These are phyloP conservation scores for Ceratobasidium sp. DNA, from an alignment of 1,284 basidiomycete genomes.

Conservation along the genomic window DNA sequence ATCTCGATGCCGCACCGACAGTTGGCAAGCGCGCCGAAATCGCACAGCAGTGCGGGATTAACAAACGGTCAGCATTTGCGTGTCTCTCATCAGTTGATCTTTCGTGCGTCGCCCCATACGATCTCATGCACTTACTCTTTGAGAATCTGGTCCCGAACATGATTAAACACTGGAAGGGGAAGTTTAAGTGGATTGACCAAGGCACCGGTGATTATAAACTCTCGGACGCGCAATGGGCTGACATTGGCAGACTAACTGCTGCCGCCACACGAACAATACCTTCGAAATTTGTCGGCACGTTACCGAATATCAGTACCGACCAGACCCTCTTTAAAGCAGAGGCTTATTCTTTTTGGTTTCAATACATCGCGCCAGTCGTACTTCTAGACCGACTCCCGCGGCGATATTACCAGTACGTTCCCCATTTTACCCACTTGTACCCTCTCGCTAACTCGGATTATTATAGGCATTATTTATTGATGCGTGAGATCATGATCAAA, in stretches of 20 bases:
- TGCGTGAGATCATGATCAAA: slow-evolving; percentile 24
- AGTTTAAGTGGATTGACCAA: slow-evolving; percentile 35
- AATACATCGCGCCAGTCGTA: slow-evolving; percentile 25
- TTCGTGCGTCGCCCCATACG: slow-evolving; percentile 46
- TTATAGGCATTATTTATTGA: slow-evolving; percentile 5
- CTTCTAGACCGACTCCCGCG: slow-evolving; percentile 3
- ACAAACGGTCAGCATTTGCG: slow-evolving; percentile 16
- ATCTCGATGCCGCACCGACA: neutral
- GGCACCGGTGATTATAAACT: neutral
- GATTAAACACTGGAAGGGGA: slow-evolving; percentile 16
- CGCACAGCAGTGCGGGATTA: slow-evolving; percentile 29
- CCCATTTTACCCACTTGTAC: neutral
- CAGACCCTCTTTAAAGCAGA: neutral
- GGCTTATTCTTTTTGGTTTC: slow-evolving; percentile 13
- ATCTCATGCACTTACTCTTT: slow-evolving; percentile 49
- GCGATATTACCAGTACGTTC: slow-evolving; percentile 9
- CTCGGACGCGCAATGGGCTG: slow-evolving; percentile 3
- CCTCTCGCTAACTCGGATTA: neutral
- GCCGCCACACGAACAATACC: slow-evolving; percentile 42
- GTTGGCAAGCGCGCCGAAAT: neutral
- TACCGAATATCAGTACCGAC: slow-evolving; percentile 26
- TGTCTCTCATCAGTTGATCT: slow-evolving; percentile 23
- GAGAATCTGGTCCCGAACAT: slow-evolving; percentile 48
- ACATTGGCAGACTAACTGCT: slow-evolving; percentile 30
- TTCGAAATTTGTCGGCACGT: slow-evolving; percentile 42